Conservation (phyloP, 306 rosid species). For the Casuarina equisetifolia region DNA sequence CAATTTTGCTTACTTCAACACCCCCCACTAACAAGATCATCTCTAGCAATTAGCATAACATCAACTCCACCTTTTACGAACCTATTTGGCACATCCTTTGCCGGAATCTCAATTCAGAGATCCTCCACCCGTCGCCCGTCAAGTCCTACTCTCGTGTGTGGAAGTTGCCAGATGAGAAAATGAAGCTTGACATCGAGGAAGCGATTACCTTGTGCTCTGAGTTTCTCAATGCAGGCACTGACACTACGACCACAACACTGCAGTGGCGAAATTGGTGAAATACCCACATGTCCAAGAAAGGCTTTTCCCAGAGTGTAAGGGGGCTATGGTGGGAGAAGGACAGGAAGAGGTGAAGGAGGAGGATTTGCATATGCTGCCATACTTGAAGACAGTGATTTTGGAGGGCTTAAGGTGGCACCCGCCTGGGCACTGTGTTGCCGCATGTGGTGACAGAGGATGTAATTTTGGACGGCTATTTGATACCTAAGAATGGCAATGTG, state of each 20-base stretch:
- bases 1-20: background rate
- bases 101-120: background rate
- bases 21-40: constrained; percentile 24
- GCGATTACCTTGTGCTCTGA: background rate
- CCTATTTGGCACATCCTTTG: constrained; percentile 38
- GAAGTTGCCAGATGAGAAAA: background rate
- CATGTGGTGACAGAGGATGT: constrained; percentile 38
- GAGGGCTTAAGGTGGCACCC: background rate
- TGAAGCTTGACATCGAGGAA: background rate
- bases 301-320: background rate
- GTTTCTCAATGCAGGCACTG: background rate
- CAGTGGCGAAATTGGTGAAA: constrained; percentile 3
- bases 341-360: constrained; percentile 2
- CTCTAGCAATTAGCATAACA: constrained; percentile 33
- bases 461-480: constrained; percentile 35
- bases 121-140: constrained; percentile 32
- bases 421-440: background rate
- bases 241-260: background rate
- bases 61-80: constrained; percentile 35
- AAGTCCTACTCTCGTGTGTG: constrained; percentile 35
- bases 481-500: constrained; percentile 34
- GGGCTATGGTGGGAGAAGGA: no score
- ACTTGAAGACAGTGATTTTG: background rate
- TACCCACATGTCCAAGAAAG: background rate
- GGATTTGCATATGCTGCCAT: background rate